Percentiles rank a stretch among this genome's conserved stretches.
phyloP scores from a whole-genome alignment of 2,329 filamentous ascomycete genomes.

The Herpotrichia juniperi region DNA sequence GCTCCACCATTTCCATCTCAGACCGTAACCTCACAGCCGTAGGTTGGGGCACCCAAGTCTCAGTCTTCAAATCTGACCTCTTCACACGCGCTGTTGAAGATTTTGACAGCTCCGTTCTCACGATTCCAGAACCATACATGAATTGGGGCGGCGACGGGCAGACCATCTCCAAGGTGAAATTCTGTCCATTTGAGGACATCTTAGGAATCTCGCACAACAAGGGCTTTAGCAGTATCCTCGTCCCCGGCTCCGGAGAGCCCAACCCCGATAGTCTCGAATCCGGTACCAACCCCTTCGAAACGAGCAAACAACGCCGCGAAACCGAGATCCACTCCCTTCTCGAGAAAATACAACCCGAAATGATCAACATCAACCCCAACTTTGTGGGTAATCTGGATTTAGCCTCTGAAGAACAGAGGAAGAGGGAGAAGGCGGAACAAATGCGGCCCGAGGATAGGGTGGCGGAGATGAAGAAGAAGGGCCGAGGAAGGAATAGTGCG shows the following conservation, averaged over 20 bases:
- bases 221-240: conserved; percentile 87
- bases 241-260: conserved; percentile 94
- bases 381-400: conserved; percentile 89
- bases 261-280: conserved; percentile 94
- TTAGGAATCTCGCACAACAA: conserved; percentile 83
- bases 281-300: conserved; percentile 85
- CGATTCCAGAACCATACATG: conserved; percentile 90
- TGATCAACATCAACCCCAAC: conserved; percentile 94
- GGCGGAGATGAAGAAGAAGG: conserved; percentile 72
- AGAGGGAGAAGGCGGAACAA: conserved; percentile 81
- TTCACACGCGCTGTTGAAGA: conserved; percentile 66
- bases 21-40: conserved; percentile 88
- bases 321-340: conserved; percentile 86
- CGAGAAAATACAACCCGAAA: conserved; percentile 94
- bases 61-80: conserved; percentile 82
- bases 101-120: conserved; percentile 60
- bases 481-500: conserved; percentile 87
- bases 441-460: conserved; percentile 66
- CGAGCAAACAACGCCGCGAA: conserved; percentile 88
- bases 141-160: conserved; percentile 87
- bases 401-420: conserved; percentile 76
- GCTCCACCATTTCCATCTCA: conserved; percentile 83
- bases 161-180: conserved; percentile 78
- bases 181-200: conserved; percentile 95
- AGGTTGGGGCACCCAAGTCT: conserved; percentile 87